A percentile compares a stretch with the other conserved stretches of the same genome.
These are phyloP conservation scores for Phytophthora pisi DNA, from an alignment of 352 stramenopile species.

Conservation along the genomic window DNA sequence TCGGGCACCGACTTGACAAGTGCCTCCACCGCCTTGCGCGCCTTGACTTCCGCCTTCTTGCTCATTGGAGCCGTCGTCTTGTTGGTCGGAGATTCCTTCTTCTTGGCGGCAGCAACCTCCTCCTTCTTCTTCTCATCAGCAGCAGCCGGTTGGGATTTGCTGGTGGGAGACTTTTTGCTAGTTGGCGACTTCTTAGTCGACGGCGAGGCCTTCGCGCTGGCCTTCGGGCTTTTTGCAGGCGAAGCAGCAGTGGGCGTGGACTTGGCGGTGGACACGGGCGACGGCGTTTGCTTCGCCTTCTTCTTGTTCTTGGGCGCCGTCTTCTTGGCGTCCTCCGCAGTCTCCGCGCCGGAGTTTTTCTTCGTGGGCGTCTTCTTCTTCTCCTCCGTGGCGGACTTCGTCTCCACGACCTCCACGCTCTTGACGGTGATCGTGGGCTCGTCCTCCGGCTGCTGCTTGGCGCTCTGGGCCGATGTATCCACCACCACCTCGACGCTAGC, in stretches of 20 bases:
- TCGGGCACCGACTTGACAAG: constrained; percentile 50
- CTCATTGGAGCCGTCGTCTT: constrained; percentile 22
- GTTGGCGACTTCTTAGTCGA: not conserved
- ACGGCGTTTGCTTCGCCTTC: constrained; percentile 22
- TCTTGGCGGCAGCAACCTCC: not conserved
- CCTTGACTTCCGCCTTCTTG: constrained; percentile 28
- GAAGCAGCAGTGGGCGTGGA: not conserved
- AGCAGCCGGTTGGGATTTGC: constrained; percentile 12
- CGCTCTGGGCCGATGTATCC: not conserved
- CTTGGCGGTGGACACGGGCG: constrained; percentile 1
- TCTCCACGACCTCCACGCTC: constrained; percentile 11
- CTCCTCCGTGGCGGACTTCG: not conserved
- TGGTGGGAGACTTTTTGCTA: constrained; percentile 7
- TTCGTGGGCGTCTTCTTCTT: constrained; percentile 25
- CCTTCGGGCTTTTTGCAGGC: not conserved
- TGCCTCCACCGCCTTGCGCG: constrained; percentile 39
- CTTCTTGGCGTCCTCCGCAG: constrained; percentile 2
- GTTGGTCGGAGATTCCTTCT: not conserved
- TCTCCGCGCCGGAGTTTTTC: constrained; percentile 4
- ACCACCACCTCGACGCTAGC: too few relatives aligned
- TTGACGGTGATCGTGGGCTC: constrained; percentile 16
- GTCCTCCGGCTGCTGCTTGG: constrained; percentile 25
- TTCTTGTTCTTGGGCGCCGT: constrained; percentile 22
- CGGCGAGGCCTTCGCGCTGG: not conserved
- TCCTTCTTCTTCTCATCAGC: constrained; percentile 13